phyloP scores from a whole-genome alignment of 1,284 basidiomycete species.

The Puccinia hordei region DNA sequence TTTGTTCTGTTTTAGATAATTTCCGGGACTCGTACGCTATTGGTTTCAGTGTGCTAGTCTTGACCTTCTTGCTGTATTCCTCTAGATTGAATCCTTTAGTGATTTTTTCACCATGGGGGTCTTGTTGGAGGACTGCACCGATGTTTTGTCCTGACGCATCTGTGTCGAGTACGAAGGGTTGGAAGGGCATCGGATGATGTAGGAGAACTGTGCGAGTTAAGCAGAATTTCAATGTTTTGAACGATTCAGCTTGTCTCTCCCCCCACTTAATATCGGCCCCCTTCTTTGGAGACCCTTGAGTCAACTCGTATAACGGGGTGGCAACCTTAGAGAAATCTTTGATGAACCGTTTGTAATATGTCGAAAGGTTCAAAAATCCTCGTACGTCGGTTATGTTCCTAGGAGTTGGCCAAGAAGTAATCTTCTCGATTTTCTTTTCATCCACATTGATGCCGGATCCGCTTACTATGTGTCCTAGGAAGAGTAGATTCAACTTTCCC shows the following conservation, averaged over 20 bases:
- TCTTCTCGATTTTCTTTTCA: too few relatives aligned
- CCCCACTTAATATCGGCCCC: neutral
- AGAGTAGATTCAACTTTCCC: neutral
- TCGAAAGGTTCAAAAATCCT: too few relatives aligned
- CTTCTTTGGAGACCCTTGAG: too few relatives aligned
- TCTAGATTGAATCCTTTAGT: neutral
- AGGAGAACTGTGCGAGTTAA: neutral
- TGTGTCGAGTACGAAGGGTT: neutral
- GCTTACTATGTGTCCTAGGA: constrained; percentile 1
- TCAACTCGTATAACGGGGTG: too few relatives aligned
- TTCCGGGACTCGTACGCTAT: constrained; percentile 10
- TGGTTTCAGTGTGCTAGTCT: neutral
- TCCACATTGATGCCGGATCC: too few relatives aligned
- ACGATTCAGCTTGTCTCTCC: neutral
- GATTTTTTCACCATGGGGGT: neutral
- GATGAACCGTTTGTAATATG: too few relatives aligned
- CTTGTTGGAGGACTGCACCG: constrained; percentile 24
- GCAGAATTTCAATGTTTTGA: neutral
- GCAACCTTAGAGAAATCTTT: too few relatives aligned
- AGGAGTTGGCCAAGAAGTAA: too few relatives aligned
- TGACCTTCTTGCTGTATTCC: neutral
- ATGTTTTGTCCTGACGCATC: neutral
- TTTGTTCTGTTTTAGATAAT: neutral
- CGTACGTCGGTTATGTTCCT: too few relatives aligned
- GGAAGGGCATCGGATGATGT: constrained; percentile 9